A percentile compares a stretch with the other conserved stretches of the same genome.
These are phyloP conservation scores for Lactarius vividus DNA, from an alignment of 768 basidiomycete species.

Conservation along the genomic window DNA sequence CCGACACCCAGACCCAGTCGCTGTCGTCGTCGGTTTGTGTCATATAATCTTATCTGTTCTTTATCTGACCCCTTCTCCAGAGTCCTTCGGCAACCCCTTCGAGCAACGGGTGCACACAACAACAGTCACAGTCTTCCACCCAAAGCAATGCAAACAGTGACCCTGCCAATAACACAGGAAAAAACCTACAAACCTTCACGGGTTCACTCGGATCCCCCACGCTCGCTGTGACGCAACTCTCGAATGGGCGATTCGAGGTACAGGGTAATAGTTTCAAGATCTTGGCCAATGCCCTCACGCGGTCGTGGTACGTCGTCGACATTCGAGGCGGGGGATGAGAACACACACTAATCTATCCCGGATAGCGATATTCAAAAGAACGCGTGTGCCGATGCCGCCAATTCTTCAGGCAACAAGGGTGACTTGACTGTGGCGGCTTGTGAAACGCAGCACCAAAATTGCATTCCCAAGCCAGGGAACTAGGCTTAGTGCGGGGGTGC, in stretches of 20 bases:
- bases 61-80: background rate
- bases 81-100: background rate
- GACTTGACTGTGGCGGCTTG: constrained; percentile 48
- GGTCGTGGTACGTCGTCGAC: constrained; percentile 37
- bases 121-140: background rate
- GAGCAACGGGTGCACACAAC: background rate
- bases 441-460: constrained; percentile 44
- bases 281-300: constrained; percentile 43
- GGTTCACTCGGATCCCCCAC: constrained; percentile 45
- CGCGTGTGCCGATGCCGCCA: constrained; percentile 55
- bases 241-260: constrained; percentile 49
- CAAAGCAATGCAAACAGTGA: background rate
- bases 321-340: no score
- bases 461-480: constrained; percentile 26
- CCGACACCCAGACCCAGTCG: no score
- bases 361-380: constrained; percentile 54
- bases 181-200: constrained; percentile 51
- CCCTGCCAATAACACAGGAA: constrained; percentile 25
- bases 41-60: constrained; percentile 1
- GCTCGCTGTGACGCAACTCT: constrained; percentile 43
- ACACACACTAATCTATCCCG: background rate
- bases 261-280: constrained; percentile 49
- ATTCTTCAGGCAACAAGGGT: constrained; percentile 47
- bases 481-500: background rate
- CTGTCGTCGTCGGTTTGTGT: constrained; percentile 2